Conservation (phyloP, 768 basidiomycete genomes). For the Mycena amicta region DNA sequence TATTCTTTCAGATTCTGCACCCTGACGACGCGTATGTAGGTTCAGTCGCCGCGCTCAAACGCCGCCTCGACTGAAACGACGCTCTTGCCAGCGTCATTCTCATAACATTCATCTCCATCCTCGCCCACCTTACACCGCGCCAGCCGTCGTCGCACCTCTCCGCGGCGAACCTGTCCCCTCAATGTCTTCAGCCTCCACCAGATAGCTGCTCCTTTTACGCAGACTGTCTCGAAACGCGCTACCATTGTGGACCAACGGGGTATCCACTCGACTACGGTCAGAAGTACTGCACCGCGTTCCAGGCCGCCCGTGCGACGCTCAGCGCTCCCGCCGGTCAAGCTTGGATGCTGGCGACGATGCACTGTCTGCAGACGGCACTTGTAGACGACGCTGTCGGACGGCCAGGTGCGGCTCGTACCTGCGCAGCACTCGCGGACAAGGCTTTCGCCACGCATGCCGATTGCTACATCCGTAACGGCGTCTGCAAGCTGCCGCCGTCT, state of each 20-base stretch:
- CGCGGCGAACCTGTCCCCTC: background rate
- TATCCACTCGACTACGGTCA: slow-evolving; percentile 48
- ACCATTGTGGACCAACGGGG: slow-evolving; percentile 45
- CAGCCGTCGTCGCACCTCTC: background rate
- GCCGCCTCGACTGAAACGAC: background rate
- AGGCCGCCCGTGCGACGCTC: slow-evolving; percentile 29
- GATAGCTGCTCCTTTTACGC: slow-evolving; percentile 47
- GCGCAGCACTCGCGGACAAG: slow-evolving; percentile 34
- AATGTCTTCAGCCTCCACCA: slow-evolving; percentile 35
- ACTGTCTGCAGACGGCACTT: slow-evolving; percentile 45
- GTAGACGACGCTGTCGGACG: slow-evolving; percentile 37
- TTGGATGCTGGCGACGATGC: slow-evolving; percentile 51
- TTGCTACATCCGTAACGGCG: slow-evolving; percentile 45
- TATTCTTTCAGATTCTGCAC: background rate
- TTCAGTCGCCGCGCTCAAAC: background rate
- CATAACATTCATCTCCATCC: background rate
- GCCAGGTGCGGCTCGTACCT: slow-evolving; percentile 26
- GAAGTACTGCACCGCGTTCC: slow-evolving; percentile 43
- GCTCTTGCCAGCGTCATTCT: background rate
- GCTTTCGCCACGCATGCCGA: slow-evolving; percentile 45
- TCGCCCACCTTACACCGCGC: background rate
- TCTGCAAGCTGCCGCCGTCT: slow-evolving; percentile 37
- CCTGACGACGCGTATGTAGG: background rate
- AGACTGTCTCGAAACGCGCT: slow-evolving; percentile 46
- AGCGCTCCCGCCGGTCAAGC: slow-evolving; percentile 35